Evolutionary conservation across 2,329 filamentous ascomycete species (phyloP).

Genomic region (Colletotrichum limetticola): DNA sequence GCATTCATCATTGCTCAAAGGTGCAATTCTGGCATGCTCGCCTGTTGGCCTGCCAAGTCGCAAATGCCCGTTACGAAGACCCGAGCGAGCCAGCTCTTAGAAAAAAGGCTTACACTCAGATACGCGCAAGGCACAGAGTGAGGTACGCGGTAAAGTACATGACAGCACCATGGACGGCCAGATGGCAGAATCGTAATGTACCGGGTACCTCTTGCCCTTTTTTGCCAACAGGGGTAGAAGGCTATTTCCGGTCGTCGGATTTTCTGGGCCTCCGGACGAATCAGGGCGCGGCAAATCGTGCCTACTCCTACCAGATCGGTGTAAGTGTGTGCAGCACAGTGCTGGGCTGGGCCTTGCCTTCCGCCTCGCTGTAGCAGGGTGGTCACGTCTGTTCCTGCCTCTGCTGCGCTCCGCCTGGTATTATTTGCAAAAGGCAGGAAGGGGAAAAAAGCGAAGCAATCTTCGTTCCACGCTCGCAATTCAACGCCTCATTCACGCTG

Average conservation of each 20-base stretch:
- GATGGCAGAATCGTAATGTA: conserved; percentile 18
- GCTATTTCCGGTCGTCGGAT: conserved; percentile 41
- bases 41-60: conserved; percentile 33
- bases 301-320: conserved; percentile 41
- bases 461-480: conserved; percentile 22
- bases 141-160: background rate
- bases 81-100: conserved; percentile 16
- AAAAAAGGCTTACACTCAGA: conserved; percentile 26
- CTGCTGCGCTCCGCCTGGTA: conserved; percentile 31
- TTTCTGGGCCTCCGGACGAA: conserved; percentile 44
- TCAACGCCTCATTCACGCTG: conserved; percentile 23
- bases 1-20: background rate
- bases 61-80: conserved; percentile 26
- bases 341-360: conserved; percentile 36
- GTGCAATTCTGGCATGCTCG: conserved; percentile 23
- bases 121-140: background rate
- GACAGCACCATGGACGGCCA: conserved; percentile 3
- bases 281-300: conserved; percentile 30
- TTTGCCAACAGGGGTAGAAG: conserved; percentile 15
- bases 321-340: conserved; percentile 38
- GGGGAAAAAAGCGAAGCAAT: conserved; percentile 30
- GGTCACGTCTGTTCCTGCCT: conserved; percentile 34
- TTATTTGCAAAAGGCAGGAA: conserved; percentile 36
- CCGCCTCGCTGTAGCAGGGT: conserved; percentile 35
- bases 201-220: conserved; percentile 5